These are phyloP conservation scores for Aspergillus neoniger DNA, from an alignment of 2,329 filamentous ascomycete genomes.

Conservation along the genomic window DNA sequence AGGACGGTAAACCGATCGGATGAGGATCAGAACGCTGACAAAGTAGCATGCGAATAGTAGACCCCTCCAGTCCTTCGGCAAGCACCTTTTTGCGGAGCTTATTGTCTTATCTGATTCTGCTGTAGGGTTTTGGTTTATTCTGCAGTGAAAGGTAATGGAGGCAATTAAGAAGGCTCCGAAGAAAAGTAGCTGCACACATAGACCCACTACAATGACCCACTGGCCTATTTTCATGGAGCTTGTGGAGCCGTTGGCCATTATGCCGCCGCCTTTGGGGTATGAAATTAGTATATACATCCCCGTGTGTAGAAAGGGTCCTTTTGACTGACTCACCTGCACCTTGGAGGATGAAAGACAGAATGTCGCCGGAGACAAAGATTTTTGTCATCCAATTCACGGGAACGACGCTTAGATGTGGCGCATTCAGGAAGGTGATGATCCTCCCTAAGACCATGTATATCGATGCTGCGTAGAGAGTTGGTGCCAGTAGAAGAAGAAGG, in stretches of 20 bases:
- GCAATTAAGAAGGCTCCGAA: slow-evolving; percentile 2
- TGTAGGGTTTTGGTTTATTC: not conserved
- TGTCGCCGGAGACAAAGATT: slow-evolving; percentile 2
- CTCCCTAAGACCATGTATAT: not conserved
- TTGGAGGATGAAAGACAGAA: slow-evolving; percentile 4
- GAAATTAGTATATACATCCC: not conserved
- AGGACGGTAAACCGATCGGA: slow-evolving; percentile 5
- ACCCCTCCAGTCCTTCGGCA: not conserved
- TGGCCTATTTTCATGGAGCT: slow-evolving; percentile 2
- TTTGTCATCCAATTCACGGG: slow-evolving; percentile 6
- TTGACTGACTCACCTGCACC: slow-evolving; percentile 2
- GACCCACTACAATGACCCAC: slow-evolving; percentile 3
- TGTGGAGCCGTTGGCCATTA: not conserved
- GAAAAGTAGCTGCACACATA: slow-evolving; percentile 4
- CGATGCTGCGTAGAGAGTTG: slow-evolving; percentile 8
- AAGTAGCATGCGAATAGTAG: not conserved
- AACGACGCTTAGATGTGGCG: not conserved
- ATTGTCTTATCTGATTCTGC: not conserved
- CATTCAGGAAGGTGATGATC: slow-evolving; percentile 2
- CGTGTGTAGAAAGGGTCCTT: not conserved
- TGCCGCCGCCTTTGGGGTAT: slow-evolving; percentile 1
- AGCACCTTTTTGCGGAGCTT: not conserved
- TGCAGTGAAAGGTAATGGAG: not conserved
- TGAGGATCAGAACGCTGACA: not conserved
- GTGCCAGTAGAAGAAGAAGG: slow-evolving; percentile 4